Percentiles rank a stretch among this genome's conserved stretches.
These are phyloP conservation scores for Moesziomyces sp. DNA, from an alignment of 1,284 basidiomycete genomes.

Conservation along the genomic window DNA sequence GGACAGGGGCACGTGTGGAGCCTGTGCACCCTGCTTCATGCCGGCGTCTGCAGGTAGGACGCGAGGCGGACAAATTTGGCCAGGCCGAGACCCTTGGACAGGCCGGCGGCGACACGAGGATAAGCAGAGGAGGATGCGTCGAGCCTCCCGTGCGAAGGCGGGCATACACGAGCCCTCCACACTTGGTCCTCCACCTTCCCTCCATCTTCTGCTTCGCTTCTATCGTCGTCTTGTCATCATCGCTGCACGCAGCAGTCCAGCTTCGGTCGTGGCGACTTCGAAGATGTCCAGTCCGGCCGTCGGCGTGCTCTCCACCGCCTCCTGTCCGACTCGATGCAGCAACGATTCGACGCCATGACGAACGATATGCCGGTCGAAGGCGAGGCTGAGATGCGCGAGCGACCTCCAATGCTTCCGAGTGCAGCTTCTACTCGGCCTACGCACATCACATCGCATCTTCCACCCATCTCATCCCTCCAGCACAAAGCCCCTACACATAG, in stretches of 20 bases:
- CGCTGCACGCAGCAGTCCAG: not conserved
- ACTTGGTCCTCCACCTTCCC: not conserved
- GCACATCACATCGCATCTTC: constrained; percentile 22
- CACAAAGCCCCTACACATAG: not conserved
- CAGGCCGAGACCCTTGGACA: not conserved
- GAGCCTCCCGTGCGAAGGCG: too few relatives aligned
- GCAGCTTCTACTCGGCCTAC: constrained; percentile 19
- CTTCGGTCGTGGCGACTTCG: too few relatives aligned
- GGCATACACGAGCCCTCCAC: too few relatives aligned
- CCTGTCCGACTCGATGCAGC: not conserved
- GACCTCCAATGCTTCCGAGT: constrained; percentile 15
- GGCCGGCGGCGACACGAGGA: too few relatives aligned
- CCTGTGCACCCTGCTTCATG: not conserved
- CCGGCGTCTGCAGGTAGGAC: not conserved
- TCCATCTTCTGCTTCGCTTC: not conserved
- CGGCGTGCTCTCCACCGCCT: not conserved
- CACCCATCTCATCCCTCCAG: constrained; percentile 16
- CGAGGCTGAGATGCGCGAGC: not conserved
- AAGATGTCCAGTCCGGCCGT: not conserved
- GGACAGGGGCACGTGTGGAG: too few relatives aligned
- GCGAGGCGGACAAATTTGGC: not conserved
- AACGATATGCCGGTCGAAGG: too few relatives aligned
- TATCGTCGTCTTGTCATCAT: not conserved
- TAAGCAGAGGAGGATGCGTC: too few relatives aligned
- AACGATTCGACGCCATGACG: constrained; percentile 1